Evolutionary conservation across 345 rosid genomes (phyloP).

Genomic region (Aegle marmelos): DNA sequence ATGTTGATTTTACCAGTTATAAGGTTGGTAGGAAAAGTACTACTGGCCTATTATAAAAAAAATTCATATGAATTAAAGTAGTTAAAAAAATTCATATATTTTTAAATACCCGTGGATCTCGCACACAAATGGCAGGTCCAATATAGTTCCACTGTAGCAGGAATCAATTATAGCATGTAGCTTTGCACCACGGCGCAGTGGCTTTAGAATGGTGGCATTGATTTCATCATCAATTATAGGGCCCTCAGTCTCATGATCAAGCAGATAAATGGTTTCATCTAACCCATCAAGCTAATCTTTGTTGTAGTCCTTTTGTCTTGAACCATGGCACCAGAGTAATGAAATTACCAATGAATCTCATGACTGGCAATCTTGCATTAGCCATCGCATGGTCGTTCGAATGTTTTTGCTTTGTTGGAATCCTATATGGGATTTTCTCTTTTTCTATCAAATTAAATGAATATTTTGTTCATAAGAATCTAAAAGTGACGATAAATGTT

Average conservation of each 20-base stretch:
- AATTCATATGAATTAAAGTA: no score
- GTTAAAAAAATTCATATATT: neutral
- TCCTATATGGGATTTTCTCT: conserved; percentile 41
- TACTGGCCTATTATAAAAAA: no score
- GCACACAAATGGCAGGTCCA: conserved; percentile 64
- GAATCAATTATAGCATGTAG: conserved; percentile 78
- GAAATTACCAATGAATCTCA: conserved; percentile 81
- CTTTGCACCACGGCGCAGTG: conserved; percentile 58
- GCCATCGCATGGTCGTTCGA: conserved; percentile 62
- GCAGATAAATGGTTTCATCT: conserved; percentile 68
- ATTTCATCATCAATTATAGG: conserved; percentile 71
- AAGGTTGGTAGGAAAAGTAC: no score
- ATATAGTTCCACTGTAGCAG: conserved; percentile 67
- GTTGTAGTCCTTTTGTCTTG: conserved; percentile 42
- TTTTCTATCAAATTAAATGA: conserved; percentile 41
- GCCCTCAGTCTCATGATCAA: conserved; percentile 73
- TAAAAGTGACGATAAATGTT: neutral
- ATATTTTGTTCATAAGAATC: neutral
- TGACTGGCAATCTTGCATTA: conserved; percentile 59
- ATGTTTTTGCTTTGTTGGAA: conserved; percentile 80
- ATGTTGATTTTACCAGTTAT: no score
- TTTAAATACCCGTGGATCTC: conserved; percentile 51
- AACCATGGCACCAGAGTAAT: conserved; percentile 87
- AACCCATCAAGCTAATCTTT: conserved; percentile 68
- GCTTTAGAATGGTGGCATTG: conserved; percentile 60